These are phyloP conservation scores for Ceratobasidium sp. DNA, from an alignment of 1,284 basidiomycete genomes.

Conservation along the genomic window DNA sequence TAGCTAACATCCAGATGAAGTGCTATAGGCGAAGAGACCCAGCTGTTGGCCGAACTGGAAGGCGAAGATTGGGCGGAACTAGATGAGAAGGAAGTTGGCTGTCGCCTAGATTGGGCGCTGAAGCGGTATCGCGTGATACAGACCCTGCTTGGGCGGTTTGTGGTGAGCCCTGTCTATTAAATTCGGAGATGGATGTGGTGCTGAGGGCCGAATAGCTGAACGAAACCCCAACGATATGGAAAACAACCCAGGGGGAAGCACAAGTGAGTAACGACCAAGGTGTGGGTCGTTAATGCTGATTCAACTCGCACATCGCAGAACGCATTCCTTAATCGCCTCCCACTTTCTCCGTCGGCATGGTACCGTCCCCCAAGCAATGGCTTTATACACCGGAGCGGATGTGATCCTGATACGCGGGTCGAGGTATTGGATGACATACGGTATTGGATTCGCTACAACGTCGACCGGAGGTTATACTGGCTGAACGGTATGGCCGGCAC, in stretches of 20 bases:
- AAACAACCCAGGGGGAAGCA: neutral
- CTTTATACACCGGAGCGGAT: neutral
- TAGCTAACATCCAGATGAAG: too few species aligned
- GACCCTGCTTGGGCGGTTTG: neutral
- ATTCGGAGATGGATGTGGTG: too few species aligned
- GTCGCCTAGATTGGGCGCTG: neutral
- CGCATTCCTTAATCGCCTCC: neutral
- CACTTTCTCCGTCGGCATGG: neutral
- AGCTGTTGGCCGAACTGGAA: neutral
- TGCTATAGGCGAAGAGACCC: neutral
- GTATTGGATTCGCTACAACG: neutral
- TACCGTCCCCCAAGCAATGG: neutral
- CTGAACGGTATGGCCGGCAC: neutral
- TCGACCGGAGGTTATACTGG: neutral
- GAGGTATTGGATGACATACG: neutral
- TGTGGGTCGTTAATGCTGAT: too few species aligned
- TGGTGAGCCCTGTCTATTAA: neutral
- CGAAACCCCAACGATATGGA: neutral
- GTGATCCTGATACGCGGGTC: neutral
- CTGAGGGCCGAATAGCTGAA: neutral
- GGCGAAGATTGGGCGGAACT: too few species aligned
- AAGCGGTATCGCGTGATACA: neutral
- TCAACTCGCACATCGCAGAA: too few species aligned
- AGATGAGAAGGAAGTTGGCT: neutral
- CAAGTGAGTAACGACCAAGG: too few species aligned